These are phyloP conservation scores for Phanerochaete carnosa DNA, from an alignment of 768 basidiomycete genomes.

Conservation along the genomic window DNA sequence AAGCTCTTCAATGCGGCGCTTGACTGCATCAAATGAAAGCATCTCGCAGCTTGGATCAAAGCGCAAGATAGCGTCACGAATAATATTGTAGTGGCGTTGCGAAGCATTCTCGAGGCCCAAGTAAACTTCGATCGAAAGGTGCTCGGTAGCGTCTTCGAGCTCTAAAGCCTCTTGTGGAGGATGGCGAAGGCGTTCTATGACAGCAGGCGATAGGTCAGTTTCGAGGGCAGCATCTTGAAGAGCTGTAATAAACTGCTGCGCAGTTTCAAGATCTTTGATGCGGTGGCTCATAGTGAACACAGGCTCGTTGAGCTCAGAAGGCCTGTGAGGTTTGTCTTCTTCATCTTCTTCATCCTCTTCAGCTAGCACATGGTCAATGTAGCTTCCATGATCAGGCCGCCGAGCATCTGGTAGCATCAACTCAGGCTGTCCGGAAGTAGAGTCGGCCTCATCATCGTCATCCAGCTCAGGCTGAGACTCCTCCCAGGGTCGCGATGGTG, in stretches of 20 bases:
- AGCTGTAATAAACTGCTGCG: neutral
- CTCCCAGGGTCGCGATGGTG: too few relatives aligned
- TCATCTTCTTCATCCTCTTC: too few relatives aligned
- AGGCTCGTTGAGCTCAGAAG: too few relatives aligned
- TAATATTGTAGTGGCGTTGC: conserved; percentile 26
- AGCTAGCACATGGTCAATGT: too few relatives aligned
- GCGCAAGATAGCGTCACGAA: conserved; percentile 20
- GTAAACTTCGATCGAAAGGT: conserved; percentile 32
- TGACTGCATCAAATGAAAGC: conserved; percentile 11
- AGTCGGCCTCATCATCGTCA: too few relatives aligned
- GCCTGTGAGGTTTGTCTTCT: too few relatives aligned
- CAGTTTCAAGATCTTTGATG: neutral
- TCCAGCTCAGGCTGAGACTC: too few relatives aligned
- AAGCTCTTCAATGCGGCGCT: conserved; percentile 6
- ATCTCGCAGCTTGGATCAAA: conserved; percentile 20
- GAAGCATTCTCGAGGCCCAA: conserved; percentile 29
- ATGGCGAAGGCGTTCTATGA: conserved; percentile 7
- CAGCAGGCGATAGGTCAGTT: neutral
- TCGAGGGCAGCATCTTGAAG: conserved; percentile 5
- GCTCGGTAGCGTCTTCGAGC: conserved; percentile 13
- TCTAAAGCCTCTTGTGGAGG: neutral
- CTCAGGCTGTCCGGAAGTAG: too few relatives aligned
- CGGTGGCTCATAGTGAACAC: too few relatives aligned
- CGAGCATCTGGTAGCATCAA: too few relatives aligned
- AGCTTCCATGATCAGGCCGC: too few relatives aligned